Evolutionary conservation across 257 asterid species (phyloP).

Genomic region (Solanum chiquidenum): DNA sequence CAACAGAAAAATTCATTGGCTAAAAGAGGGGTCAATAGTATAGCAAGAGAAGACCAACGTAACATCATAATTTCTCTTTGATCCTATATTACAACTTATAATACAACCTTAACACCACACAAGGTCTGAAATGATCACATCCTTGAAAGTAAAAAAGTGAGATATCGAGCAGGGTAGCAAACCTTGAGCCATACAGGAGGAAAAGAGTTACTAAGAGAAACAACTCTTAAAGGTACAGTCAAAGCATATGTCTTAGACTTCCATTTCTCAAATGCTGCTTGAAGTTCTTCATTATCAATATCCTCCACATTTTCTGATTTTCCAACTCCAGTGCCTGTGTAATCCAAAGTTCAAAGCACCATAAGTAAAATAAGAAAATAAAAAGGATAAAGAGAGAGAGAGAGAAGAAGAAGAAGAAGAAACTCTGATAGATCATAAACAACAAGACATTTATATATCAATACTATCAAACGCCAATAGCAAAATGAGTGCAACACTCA

Average conservation of each 20-base stretch:
- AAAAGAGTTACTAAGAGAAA: constrained; percentile 65
- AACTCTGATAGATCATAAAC: not conserved
- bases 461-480: not conserved
- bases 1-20: not conserved
- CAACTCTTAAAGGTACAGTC: constrained; percentile 68
- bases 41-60: not conserved
- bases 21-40: not conserved
- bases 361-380: not conserved
- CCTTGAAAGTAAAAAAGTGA: not conserved
- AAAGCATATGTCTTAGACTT: constrained; percentile 69
- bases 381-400: not conserved
- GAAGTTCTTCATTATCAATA: constrained; percentile 38
- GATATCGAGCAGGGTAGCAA: not conserved
- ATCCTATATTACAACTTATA: not conserved
- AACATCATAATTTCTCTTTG: not conserved
- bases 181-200: constrained; percentile 88
- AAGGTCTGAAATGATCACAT: not conserved
- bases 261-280: constrained; percentile 70
- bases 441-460: not conserved
- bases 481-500: not conserved
- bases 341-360: not conserved
- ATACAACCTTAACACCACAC: not conserved
- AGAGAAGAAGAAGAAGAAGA: not conserved
- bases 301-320: constrained; percentile 22
- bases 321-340: constrained; percentile 6